These are phyloP conservation scores for Omphalea diandra DNA, from an alignment of 441 rosid species.

Conservation along the genomic window DNA sequence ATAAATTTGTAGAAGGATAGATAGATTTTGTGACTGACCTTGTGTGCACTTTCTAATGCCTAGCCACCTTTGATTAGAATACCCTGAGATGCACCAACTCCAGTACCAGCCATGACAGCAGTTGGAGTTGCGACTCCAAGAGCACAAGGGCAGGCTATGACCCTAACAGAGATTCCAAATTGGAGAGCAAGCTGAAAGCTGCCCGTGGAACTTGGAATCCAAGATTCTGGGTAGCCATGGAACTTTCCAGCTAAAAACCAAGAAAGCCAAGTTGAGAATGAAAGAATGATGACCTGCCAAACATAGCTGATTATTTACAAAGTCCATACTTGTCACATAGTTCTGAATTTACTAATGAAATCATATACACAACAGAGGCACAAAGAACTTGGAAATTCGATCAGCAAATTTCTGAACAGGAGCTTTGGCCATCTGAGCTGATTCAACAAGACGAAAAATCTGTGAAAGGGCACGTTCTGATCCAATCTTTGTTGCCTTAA, in stretches of 20 bases:
- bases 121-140: constrained; percentile 96
- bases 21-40: constrained; percentile 40
- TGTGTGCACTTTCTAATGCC: constrained; percentile 82
- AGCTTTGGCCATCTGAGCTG: constrained; percentile 96
- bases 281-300: constrained; percentile 65
- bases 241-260: constrained; percentile 84
- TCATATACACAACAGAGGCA: constrained; percentile 57
- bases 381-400: constrained; percentile 79
- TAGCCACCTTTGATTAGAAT: constrained; percentile 93
- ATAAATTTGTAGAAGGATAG: neutral
- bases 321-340: neutral
- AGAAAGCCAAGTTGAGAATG: constrained; percentile 85
- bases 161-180: constrained; percentile 96
- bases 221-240: constrained; percentile 70
- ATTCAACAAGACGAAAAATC: constrained; percentile 88
- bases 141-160: constrained; percentile 97
- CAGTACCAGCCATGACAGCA: constrained; percentile 98
- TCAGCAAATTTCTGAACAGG: constrained; percentile 97
- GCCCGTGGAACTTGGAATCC: constrained; percentile 92
- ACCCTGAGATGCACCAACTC: constrained; percentile 96
- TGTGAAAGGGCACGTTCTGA: constrained; percentile 92
- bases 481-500: constrained; percentile 81
- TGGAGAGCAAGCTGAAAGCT: constrained; percentile 91
- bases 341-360: neutral
- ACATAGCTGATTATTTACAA: neutral